Conservation (phyloP, 257 asterid genomes). For the Capsicum chinense region DNA sequence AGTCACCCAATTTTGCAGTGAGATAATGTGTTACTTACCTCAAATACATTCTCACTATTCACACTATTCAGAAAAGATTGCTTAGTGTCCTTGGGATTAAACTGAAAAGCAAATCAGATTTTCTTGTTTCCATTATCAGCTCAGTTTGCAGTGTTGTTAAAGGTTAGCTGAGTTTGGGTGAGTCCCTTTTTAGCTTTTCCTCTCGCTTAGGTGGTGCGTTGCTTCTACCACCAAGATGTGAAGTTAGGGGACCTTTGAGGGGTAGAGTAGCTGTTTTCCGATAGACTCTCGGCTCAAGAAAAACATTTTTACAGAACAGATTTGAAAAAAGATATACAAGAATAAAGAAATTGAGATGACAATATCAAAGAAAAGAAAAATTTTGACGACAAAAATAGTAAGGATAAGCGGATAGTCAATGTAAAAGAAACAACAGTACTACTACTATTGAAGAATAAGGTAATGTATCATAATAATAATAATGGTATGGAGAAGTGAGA, state of each 20-base stretch:
- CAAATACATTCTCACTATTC: conserved; percentile 17
- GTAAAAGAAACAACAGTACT: neutral
- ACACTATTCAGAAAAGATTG: neutral
- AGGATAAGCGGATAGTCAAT: neutral
- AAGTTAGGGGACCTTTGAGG: no score
- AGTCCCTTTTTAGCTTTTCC: neutral
- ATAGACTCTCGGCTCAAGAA: no score
- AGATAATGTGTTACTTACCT: neutral
- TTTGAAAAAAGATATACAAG: neutral
- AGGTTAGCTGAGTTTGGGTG: neutral
- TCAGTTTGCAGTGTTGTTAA: neutral
- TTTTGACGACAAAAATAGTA: neutral
- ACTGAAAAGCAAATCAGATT: neutral
- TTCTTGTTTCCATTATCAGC: neutral
- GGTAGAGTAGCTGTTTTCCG: no score
- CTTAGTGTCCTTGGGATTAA: neutral
- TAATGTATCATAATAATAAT: neutral
- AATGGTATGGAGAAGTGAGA: no score
- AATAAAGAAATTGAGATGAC: neutral
- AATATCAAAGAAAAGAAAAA: neutral
- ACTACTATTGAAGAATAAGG: neutral
- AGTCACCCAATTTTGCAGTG: conserved; percentile 5
- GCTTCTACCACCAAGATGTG: neutral
- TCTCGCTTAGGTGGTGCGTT: neutral
- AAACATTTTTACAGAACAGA: no score